Evolutionary conservation across 2,329 filamentous ascomycete genomes (phyloP).

Genomic region (Lasiodiplodia sp.): DNA sequence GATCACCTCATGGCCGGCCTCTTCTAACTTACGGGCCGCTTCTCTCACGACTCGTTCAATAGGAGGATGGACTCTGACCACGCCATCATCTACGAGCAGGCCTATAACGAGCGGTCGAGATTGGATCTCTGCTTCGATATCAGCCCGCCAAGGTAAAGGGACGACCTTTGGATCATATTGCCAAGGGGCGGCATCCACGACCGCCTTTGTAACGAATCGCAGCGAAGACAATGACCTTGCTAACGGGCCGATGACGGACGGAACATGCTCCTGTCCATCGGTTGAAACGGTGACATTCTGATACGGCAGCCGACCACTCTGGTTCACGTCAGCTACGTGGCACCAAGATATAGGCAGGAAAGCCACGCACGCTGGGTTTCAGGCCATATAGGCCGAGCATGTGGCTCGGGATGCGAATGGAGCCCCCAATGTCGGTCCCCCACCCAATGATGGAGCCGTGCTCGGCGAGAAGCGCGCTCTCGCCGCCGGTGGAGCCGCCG

Average conservation of each 20-base stretch:
- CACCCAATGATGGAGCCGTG: slow-evolving; percentile 64
- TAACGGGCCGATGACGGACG: slow-evolving; percentile 70
- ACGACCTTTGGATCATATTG: slow-evolving; percentile 69
- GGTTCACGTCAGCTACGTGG: slow-evolving; percentile 12
- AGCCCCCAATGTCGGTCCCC: slow-evolving; percentile 66
- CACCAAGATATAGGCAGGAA: not conserved
- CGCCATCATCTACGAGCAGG: slow-evolving; percentile 19
- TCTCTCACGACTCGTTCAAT: slow-evolving; percentile 41
- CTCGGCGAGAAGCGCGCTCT: slow-evolving; percentile 64
- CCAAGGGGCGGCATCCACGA: slow-evolving; percentile 70
- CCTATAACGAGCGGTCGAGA: slow-evolving; percentile 49
- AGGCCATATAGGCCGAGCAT: slow-evolving; percentile 40
- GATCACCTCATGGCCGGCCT: slow-evolving; percentile 40
- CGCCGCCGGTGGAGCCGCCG: slow-evolving; percentile 68
- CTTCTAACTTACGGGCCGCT: slow-evolving; percentile 37
- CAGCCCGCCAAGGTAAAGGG: slow-evolving; percentile 70
- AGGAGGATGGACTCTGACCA: slow-evolving; percentile 18
- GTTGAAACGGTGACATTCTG: slow-evolving; percentile 64
- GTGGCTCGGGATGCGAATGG: slow-evolving; percentile 61
- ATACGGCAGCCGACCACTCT: slow-evolving; percentile 60
- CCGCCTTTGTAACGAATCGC: slow-evolving; percentile 62
- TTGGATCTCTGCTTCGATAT: slow-evolving; percentile 62
- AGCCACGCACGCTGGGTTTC: slow-evolving; percentile 35
- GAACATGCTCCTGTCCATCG: slow-evolving; percentile 69
- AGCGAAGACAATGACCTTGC: slow-evolving; percentile 63